Evolutionary conservation across 495 filamentous ascomycete genomes (phyloP), one percentile per base, ranked within the genome.

Genomic region (Talaromyces stipitatus): DNA sequence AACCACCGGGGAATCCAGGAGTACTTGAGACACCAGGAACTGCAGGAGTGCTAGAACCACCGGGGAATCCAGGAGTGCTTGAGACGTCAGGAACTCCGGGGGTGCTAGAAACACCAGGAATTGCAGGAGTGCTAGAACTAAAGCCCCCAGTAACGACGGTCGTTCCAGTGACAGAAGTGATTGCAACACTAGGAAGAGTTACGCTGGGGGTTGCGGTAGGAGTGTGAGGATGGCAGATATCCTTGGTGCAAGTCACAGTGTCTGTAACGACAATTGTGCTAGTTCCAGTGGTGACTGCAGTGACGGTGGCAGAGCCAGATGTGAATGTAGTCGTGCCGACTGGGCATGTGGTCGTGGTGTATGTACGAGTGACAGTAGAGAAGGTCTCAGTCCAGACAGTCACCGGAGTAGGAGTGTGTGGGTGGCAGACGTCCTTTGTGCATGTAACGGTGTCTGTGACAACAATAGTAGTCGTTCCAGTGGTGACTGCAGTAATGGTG

Each of bases 331-430:
- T 45, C 1, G 54, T 55, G 20, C 24, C 24, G 14, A 55, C 57
- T 47, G 56, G 47, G 29, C 56, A 50, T 9, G 56, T 58, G 10
- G 62, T 60, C 3, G 62, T 58, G 6, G 43, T 47, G 43, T 47
- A 47, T n/a, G 43, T 47, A 26, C 43, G 18, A n/a, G 43, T 47
- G 18, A 47, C 43, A 26, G 43, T 47, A 8, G 43, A 47, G 12
- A 23, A 47, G 43, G 24, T 20, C 43, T 47, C 43, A 16, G 36
- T 16, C n/a, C n/a, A 41, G 14, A 41, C 36, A 11, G 43, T 23
- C 8, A 47, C 43, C 8, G 43, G 18, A 47, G 43, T 47, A 11
- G 9, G 48, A 18, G 51, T 54, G 32, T 54, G 51, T 3, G 51
- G 51, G 0, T 54, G 51, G 51, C 51, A 54, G 16, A 54, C 51